Evolutionary conservation across 176 grass and related monocot genomes (phyloP).

Genomic region (Eragrostis curvula): DNA sequence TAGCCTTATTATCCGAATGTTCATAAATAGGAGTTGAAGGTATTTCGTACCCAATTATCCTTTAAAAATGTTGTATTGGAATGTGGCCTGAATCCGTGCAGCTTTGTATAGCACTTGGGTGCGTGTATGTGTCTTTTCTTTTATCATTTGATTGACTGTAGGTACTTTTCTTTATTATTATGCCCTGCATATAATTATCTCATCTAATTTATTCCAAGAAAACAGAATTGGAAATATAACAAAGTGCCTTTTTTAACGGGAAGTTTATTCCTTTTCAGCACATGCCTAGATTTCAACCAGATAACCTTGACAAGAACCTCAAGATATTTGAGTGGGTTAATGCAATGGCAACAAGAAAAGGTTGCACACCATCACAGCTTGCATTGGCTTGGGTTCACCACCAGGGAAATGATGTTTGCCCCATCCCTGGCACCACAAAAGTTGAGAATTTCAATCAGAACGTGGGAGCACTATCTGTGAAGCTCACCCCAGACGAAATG

Average conservation of each 20-base stretch:
- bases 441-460: constrained; percentile 50
- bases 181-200: no score
- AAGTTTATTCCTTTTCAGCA: background rate
- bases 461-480: constrained; percentile 43
- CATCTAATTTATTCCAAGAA: background rate
- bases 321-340: constrained; percentile 42
- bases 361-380: constrained; percentile 65
- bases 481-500: constrained; percentile 48
- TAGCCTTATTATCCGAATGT: background rate
- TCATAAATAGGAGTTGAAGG: no score
- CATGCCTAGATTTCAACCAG: constrained; percentile 39
- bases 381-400: constrained; percentile 70
- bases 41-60: no score
- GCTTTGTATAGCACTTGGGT: no score
- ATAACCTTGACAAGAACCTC: constrained; percentile 47
- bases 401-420: constrained; percentile 51
- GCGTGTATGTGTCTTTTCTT: no score
- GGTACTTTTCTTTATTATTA: no score
- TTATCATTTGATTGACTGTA: no score
- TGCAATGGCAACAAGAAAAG: constrained; percentile 40
- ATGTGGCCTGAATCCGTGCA: no score
- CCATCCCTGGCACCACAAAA: constrained; percentile 64
- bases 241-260: background rate
- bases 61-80: no score
- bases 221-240: background rate